Percentiles rank a stretch among this genome's conserved stretches.
Conservation (phyloP, 768 basidiomycete genomes). For the Udeniomyces megalosporus region DNA sequence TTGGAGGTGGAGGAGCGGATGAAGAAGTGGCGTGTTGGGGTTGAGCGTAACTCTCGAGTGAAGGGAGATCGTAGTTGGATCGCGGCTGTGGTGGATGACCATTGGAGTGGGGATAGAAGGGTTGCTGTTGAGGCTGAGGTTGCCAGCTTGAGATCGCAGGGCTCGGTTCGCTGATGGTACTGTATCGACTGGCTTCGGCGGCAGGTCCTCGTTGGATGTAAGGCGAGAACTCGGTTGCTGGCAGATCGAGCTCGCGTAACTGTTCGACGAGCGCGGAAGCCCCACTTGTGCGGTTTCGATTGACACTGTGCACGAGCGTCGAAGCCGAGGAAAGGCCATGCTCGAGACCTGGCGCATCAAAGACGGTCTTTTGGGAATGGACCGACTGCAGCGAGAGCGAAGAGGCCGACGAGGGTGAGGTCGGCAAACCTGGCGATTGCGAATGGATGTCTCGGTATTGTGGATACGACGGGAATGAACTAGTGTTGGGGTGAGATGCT, state of each 20-base stretch:
- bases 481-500: conserved; percentile 19
- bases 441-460: conserved; percentile 14
- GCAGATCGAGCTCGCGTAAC: conserved; percentile 29
- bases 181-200: conserved; percentile 9
- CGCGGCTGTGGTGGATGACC: too few relatives aligned
- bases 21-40: not conserved
- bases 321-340: not conserved
- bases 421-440: conserved; percentile 10
- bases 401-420: conserved; percentile 8
- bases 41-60: not conserved
- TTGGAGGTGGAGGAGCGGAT: not conserved
- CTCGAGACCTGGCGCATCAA: conserved; percentile 10
- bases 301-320: not conserved
- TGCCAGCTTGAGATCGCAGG: not conserved
- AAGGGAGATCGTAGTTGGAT: too few relatives aligned
- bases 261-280: conserved; percentile 27
- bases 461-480: conserved; percentile 18
- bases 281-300: conserved; percentile 11
- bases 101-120: too few relatives aligned
- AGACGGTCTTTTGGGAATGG: not conserved
- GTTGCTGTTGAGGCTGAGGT: not conserved
- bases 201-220: conserved; percentile 25
- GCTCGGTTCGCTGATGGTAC: not conserved
- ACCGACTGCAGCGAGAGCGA: conserved; percentile 5
- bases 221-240: conserved; percentile 27